phyloP scores from a whole-genome alignment of 352 stramenopile species.

The Phytophthora sojae region DNA sequence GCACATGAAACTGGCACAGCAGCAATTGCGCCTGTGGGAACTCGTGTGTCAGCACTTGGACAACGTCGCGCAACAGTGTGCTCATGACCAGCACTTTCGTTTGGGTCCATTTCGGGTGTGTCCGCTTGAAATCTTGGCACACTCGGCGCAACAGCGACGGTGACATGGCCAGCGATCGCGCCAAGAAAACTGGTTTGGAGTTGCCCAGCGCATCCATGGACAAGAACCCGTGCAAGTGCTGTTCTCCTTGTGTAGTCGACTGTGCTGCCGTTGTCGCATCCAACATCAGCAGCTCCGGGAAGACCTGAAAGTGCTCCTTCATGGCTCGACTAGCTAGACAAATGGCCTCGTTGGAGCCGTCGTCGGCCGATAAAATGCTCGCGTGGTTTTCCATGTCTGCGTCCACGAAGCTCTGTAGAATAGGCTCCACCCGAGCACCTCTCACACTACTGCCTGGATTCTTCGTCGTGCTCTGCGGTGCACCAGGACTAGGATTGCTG shows the following conservation, averaged over 20 bases:
- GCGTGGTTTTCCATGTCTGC: conserved; percentile 78
- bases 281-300: conserved; percentile 64
- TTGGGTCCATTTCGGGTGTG: conserved; percentile 64
- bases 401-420: conserved; percentile 77
- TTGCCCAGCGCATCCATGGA: conserved; percentile 78
- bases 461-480: not conserved
- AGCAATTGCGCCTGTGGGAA: conserved; percentile 66
- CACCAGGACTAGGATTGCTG: not conserved
- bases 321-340: conserved; percentile 76
- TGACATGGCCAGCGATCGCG: conserved; percentile 58
- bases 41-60: conserved; percentile 63
- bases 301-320: conserved; percentile 77
- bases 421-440: conserved; percentile 50
- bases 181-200: conserved; percentile 68
- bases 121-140: conserved; percentile 80
- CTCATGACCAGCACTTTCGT: conserved; percentile 78
- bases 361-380: conserved; percentile 73
- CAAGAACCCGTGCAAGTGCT: conserved; percentile 71
- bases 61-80: conserved; percentile 58
- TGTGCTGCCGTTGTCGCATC: conserved; percentile 38
- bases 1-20: conserved; percentile 76
- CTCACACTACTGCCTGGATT: not conserved
- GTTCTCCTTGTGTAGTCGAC: conserved; percentile 3
- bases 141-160: conserved; percentile 62
- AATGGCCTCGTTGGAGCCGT: conserved; percentile 78